phyloP scores from a whole-genome alignment of 2,329 filamentous ascomycete species.

The Lomentospora prolificans region DNA sequence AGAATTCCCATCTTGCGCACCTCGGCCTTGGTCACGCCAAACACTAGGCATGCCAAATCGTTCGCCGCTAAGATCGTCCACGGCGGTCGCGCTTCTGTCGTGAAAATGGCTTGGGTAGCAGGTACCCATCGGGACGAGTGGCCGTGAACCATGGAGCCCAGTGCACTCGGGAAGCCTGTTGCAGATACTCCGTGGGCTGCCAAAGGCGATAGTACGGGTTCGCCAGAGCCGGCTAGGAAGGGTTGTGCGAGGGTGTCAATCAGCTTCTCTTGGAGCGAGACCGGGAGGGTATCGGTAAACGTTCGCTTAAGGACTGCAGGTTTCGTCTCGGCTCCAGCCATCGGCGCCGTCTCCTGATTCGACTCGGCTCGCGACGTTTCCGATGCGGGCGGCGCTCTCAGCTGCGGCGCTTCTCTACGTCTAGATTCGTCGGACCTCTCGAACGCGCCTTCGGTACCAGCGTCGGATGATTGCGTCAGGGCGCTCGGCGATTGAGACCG shows the following conservation, averaged over 20 bases:
- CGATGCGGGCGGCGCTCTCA: neutral
- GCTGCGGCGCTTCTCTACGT: neutral
- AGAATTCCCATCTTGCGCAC: slow-evolving; percentile 82
- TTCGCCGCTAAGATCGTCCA: slow-evolving; percentile 97
- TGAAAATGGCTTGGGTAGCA: slow-evolving; percentile 92
- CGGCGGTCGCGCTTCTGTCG: slow-evolving; percentile 79
- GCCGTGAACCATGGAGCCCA: slow-evolving; percentile 57
- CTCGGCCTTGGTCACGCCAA: slow-evolving; percentile 39
- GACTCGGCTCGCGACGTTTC: neutral
- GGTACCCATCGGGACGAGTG: slow-evolving; percentile 86
- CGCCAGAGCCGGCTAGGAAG: slow-evolving; percentile 44
- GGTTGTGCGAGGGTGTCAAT: slow-evolving; percentile 79
- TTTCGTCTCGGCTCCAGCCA: slow-evolving; percentile 38
- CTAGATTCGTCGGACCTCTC: neutral
- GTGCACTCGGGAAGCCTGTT: slow-evolving; percentile 33
- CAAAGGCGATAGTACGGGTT: slow-evolving; percentile 31
- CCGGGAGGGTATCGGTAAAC: slow-evolving; percentile 70
- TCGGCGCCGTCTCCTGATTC: slow-evolving; percentile 41
- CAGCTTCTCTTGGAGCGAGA: slow-evolving; percentile 70
- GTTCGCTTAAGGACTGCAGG: slow-evolving; percentile 71
- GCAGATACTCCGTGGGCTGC: slow-evolving; percentile 28
- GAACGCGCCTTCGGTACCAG: neutral
- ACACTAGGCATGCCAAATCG: slow-evolving; percentile 92
- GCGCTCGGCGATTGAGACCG: slow-evolving; percentile 11
- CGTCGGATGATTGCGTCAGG: neutral